Percentiles rank a stretch among this genome's conserved stretches.
phyloP scores from a whole-genome alignment of 2,329 filamentous ascomycete genomes.

The Lecanicillium sp. region DNA sequence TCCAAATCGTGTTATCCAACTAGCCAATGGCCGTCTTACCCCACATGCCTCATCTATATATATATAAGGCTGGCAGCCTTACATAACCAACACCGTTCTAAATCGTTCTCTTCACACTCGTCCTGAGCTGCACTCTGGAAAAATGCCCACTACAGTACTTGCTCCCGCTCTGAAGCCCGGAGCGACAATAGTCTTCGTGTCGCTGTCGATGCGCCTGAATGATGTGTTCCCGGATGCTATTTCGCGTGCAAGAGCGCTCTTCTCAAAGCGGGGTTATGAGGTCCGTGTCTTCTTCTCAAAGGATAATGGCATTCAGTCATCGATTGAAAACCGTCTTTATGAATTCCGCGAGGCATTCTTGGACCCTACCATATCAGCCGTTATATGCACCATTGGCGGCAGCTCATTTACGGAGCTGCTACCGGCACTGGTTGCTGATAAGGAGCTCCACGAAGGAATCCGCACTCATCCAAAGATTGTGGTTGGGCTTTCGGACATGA shows the following conservation, averaged over 20 bases:
- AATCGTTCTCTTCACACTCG: too few relatives aligned
- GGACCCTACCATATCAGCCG: conserved; percentile 24
- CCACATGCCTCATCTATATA: too few relatives aligned
- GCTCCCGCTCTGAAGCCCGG: conserved; percentile 20
- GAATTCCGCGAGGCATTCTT: conserved; percentile 30
- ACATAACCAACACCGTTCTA: too few relatives aligned
- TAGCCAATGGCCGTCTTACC: too few relatives aligned
- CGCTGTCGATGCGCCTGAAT: conserved; percentile 30
- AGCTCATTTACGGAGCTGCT: conserved; percentile 30
- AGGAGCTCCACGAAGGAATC: conserved; percentile 22
- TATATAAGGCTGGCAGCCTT: too few relatives aligned
- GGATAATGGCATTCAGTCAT: conserved; percentile 21
- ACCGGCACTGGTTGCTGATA: conserved; percentile 26
- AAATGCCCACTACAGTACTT: neutral
- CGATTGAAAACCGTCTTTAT: conserved; percentile 25
- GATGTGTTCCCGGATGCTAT: conserved; percentile 18
- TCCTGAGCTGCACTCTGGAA: too few relatives aligned
- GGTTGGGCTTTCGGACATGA: conserved; percentile 34
- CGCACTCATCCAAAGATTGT: conserved; percentile 30
- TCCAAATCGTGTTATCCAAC: too few relatives aligned
- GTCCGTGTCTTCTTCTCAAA: conserved; percentile 23
- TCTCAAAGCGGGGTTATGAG: conserved; percentile 23
- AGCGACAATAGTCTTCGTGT: conserved; percentile 30
- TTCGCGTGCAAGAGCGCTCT: conserved; percentile 19
- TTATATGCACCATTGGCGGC: conserved; percentile 32